Base-by-base conservation (phyloP, 176 grass and related monocot species). In the Ensete ventricosum region DNA sequence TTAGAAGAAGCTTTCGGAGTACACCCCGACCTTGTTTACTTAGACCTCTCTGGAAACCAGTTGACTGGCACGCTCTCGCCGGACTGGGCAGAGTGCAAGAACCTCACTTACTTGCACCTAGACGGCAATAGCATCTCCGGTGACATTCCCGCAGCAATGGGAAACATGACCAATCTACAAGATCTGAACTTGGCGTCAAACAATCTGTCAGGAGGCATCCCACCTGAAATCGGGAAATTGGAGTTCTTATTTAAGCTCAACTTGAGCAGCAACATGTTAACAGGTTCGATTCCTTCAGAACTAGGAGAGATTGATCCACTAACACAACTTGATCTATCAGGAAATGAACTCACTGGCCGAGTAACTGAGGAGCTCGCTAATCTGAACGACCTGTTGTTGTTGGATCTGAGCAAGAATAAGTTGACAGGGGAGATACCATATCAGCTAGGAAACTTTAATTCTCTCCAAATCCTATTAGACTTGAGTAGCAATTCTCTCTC, bases 401-500 rank as follows among this genome's bases (percentile, higher is more conserved):
- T 96, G 11, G 89, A 96, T 87, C 81, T 96, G 80, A 87, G 78
- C 84, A 54, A 67, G 50, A 91, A 91, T 66, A 63, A 82, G 58
- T 69, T 96, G 50, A 77, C 77, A 12, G 93, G 90, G 66, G 67
- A 73, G 55, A 97, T 93, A 83, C 88, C 93, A 69, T n/a, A 8
- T 66, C 76, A 97, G 74, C 66, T 97, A 0, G 85, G 93, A 7
- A 93, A 97, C 59, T 77, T 97, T 62, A 13, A 12, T 55, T 26
- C 50, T 72, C 70, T 97, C 55, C 90, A 93, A 72, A 88, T 20
- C 10, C 52, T 97, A 50, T 83, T 97, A 83, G 93, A 97, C 88
- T 62, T 97, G 78, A 97, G 93, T 52, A 89, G 88, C 67, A 97
- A 97, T 82, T 90, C 77, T 11, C 69, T 97, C 11, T 86, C 80